A percentile compares a stretch with the other conserved stretches of the same genome.
These are phyloP conservation scores for Nakaseomyces sp. DNA, from an alignment of 1,139 yeast genomes.

Conservation along the genomic window DNA sequence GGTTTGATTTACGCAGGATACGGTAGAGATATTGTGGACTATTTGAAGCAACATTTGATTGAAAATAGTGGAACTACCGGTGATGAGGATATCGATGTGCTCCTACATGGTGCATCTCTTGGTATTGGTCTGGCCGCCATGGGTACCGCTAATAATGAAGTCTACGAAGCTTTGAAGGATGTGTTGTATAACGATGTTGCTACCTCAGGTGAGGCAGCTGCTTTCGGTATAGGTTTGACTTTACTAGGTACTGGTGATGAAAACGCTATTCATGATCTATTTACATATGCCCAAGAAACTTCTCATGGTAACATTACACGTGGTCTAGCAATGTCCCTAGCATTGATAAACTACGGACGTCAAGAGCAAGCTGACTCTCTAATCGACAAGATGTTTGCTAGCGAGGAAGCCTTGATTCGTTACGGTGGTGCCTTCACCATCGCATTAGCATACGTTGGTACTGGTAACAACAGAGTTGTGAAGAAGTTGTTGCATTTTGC, in stretches of 20 bases:
- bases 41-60: slow-evolving; percentile 63
- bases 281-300: slow-evolving; percentile 88
- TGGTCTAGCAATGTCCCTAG: slow-evolving; percentile 83
- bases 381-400: slow-evolving; percentile 57
- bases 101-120: slow-evolving; percentile 90
- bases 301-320: slow-evolving; percentile 93
- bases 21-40: slow-evolving; percentile 80
- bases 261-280: slow-evolving; percentile 69
- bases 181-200: slow-evolving; percentile 89
- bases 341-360: slow-evolving; percentile 75
- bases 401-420: slow-evolving; percentile 78
- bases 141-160: slow-evolving; percentile 70
- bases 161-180: slow-evolving; percentile 77
- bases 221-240: slow-evolving; percentile 89
- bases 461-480: slow-evolving; percentile 83
- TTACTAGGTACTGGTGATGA: slow-evolving; percentile 90
- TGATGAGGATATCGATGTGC: slow-evolving; percentile 70
- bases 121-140: slow-evolving; percentile 97
- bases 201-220: slow-evolving; percentile 94
- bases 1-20: slow-evolving; percentile 89
- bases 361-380: slow-evolving; percentile 74
- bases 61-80: slow-evolving; percentile 62
- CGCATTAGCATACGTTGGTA: slow-evolving; percentile 95
- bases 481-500: slow-evolving; percentile 83
- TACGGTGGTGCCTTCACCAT: slow-evolving; percentile 94